These are phyloP conservation scores for Kalanchoe fedtschenkoi DNA, from an alignment of 164 flowering plant genomes.

Conservation along the genomic window DNA sequence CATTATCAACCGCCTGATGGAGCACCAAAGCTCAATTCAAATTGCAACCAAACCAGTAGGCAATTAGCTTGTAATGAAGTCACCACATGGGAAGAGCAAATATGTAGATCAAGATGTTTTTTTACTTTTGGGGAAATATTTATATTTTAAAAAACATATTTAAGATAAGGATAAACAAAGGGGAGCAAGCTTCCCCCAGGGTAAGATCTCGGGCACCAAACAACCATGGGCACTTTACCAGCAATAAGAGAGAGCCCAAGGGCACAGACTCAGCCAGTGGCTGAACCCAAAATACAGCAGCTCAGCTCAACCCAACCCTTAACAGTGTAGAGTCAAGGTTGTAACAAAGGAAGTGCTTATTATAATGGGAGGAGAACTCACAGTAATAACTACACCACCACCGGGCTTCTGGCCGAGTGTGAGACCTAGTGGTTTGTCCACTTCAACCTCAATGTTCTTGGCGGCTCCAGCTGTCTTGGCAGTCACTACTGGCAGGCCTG, in stretches of 20 bases:
- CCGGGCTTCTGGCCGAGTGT: slow-evolving; percentile 82
- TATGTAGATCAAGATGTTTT: too few species aligned
- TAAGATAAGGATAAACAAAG: too few species aligned
- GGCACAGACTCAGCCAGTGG: too few species aligned
- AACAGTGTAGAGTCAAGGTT: not conserved
- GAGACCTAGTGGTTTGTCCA: slow-evolving; percentile 91
- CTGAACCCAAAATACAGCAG: too few species aligned
- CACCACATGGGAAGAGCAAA: too few species aligned
- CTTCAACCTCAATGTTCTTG: slow-evolving; percentile 88
- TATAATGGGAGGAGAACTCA: slow-evolving; percentile 23
- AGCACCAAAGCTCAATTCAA: not conserved
- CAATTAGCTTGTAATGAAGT: too few species aligned
- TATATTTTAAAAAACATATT: too few species aligned
- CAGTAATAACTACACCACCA: slow-evolving; percentile 88
- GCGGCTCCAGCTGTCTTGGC: slow-evolving; percentile 78
- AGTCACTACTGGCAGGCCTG: slow-evolving; percentile 26
- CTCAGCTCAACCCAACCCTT: not conserved
- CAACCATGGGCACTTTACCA: too few species aligned
- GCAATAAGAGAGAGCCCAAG: too few species aligned
- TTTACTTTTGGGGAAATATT: too few species aligned
- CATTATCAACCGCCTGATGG: slow-evolving; percentile 63
- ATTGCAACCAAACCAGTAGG: not conserved
- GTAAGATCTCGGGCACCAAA: too few species aligned
- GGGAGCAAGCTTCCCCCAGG: too few species aligned
- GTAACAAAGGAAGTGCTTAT: not conserved